Conservation (phyloP, 352 stramenopile genomes). For the Elongisporangium undulatum region DNA sequence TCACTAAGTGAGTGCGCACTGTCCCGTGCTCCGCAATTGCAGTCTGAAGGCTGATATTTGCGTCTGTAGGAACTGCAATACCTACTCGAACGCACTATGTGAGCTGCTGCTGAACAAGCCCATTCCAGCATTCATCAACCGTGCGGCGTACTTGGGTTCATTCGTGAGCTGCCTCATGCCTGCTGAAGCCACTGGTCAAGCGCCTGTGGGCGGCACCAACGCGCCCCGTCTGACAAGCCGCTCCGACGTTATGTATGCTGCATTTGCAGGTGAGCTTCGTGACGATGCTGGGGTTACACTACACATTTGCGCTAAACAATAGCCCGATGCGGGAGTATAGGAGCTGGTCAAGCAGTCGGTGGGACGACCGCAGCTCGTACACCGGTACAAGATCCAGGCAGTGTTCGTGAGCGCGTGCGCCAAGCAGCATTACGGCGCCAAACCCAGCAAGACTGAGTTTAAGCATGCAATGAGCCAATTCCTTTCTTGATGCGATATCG, state of each 20-base stretch:
- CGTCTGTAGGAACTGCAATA: slow-evolving; percentile 88
- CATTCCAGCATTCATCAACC: slow-evolving; percentile 92
- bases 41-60: neutral
- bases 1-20: slow-evolving; percentile 61
- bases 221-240: slow-evolving; percentile 12
- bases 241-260: slow-evolving; percentile 40
- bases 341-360: neutral
- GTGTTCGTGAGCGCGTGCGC: neutral
- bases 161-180: slow-evolving; percentile 82
- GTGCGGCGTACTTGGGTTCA: slow-evolving; percentile 90
- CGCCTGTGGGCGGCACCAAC: slow-evolving; percentile 49
- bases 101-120: slow-evolving; percentile 72
- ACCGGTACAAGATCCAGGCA: neutral
- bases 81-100: slow-evolving; percentile 88
- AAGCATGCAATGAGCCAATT: too few relatives aligned
- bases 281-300: neutral
- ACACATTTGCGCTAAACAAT: neutral
- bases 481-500: too few relatives aligned
- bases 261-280: slow-evolving; percentile 48
- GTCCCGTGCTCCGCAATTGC: neutral
- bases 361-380: neutral
- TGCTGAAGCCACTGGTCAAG: slow-evolving; percentile 39
- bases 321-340: neutral
- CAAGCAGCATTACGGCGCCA: neutral
- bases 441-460: neutral